Evolutionary conservation across 1,139 yeast species (phyloP).

Genomic region (Saccharomyces hybrid): DNA sequence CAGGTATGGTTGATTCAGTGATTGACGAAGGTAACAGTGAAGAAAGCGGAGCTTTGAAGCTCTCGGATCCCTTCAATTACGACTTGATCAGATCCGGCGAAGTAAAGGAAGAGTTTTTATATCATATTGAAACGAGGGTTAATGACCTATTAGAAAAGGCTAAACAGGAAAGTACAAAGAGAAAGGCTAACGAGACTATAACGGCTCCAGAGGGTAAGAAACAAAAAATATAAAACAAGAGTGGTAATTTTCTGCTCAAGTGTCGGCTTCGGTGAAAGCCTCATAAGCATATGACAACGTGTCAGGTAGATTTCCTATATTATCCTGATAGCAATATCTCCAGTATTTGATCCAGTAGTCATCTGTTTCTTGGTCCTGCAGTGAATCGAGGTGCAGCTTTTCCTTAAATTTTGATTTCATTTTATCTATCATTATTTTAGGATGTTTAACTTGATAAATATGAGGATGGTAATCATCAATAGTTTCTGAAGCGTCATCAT

Average conservation of each 20-base stretch:
- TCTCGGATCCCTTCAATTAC: conserved; percentile 20
- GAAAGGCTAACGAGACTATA: conserved; percentile 11
- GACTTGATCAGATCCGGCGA: conserved; percentile 25
- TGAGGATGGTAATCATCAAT: conserved; percentile 1
- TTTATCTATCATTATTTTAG: conserved; percentile 6
- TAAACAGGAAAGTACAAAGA: conserved; percentile 20
- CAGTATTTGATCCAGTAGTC: conserved; percentile 12
- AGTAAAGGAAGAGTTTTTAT: conserved; percentile 26
- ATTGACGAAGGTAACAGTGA: conserved; percentile 19
- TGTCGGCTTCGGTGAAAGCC: background rate
- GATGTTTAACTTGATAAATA: conserved; percentile 9
- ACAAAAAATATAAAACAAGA: background rate
- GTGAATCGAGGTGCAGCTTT: background rate
- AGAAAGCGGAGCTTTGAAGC: conserved; percentile 5
- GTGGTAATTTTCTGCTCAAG: background rate
- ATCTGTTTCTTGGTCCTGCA: background rate
- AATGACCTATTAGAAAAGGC: conserved; percentile 21
- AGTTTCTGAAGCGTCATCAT: conserved; percentile 6
- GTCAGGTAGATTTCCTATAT: conserved; percentile 1
- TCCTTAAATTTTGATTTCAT: background rate
- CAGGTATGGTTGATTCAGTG: conserved; percentile 19
- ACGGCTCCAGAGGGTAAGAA: conserved; percentile 7
- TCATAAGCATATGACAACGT: background rate
- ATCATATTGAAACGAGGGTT: conserved; percentile 25
- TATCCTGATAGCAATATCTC: conserved; percentile 14